phyloP scores from a whole-genome alignment of 176 grass and related monocot species.

The Neostapfia colusana region DNA sequence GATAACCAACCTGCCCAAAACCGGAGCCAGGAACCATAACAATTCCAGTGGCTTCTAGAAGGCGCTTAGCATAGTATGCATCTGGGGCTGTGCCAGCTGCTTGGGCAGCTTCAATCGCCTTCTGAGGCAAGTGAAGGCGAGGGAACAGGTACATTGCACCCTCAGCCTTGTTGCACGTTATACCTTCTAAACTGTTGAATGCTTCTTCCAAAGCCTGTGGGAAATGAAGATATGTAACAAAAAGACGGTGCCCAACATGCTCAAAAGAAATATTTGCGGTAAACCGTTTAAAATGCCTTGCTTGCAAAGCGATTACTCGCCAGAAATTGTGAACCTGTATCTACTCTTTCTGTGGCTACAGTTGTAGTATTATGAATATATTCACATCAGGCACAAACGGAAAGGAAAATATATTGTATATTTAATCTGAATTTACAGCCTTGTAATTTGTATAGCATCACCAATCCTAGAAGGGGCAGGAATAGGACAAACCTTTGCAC shows the following conservation, averaged over 20 bases:
- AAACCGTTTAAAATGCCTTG: background rate
- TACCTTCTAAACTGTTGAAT: conserved; percentile 88
- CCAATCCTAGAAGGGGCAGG: conserved; percentile 10
- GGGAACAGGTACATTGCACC: conserved; percentile 99
- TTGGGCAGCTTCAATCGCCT: conserved; percentile 74
- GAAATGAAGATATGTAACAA: conserved; percentile 19
- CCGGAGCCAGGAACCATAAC: conserved; percentile 85
- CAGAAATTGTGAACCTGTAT: background rate
- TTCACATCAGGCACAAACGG: background rate
- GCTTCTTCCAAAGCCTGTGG: conserved; percentile 91
- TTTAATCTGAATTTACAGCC: conserved; percentile 14
- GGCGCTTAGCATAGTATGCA: conserved; percentile 69
- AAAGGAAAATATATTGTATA: background rate
- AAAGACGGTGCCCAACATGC: background rate
- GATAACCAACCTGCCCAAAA: conserved; percentile 77
- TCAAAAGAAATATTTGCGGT: background rate
- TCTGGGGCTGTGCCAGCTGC: conserved; percentile 64
- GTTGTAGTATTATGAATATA: background rate
- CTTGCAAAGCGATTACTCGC: background rate
- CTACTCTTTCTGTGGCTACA: background rate
- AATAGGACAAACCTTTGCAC: conserved; percentile 66
- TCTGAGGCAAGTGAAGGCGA: conserved; percentile 68
- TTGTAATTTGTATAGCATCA: background rate
- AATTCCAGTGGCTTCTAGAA: conserved; percentile 91
- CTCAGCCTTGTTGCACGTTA: conserved; percentile 95